A percentile compares a stretch with the other conserved stretches of the same genome.
Conservation (phyloP, 1,284 basidiomycete genomes). For the Agaricales sp. region DNA sequence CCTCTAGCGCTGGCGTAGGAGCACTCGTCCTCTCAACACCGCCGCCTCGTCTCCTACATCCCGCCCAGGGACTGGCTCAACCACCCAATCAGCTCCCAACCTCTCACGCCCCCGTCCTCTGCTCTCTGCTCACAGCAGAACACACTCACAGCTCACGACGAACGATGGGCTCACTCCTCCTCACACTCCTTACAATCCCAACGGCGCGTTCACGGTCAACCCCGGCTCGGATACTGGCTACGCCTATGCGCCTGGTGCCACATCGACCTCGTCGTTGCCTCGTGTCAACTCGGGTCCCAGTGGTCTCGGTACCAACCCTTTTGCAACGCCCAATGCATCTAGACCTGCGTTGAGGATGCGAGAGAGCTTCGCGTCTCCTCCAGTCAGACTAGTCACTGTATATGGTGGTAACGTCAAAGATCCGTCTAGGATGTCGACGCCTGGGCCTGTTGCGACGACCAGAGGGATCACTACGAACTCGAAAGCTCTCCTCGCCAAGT, state of each 20-base stretch:
- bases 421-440: conserved; percentile 13
- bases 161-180: neutral
- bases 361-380: conserved; percentile 47
- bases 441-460: conserved; percentile 11
- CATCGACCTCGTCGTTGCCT: neutral
- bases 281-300: neutral
- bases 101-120: neutral
- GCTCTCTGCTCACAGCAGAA: neutral
- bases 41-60: too few relatives aligned
- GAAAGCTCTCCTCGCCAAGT: conserved; percentile 43
- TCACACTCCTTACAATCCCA: neutral
- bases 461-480: conserved; percentile 4
- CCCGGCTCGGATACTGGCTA: too few relatives aligned
- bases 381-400: conserved; percentile 40
- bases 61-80: too few relatives aligned
- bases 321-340: neutral
- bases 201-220: neutral
- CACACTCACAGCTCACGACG: neutral
- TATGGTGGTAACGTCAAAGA: too few relatives aligned
- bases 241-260: neutral
- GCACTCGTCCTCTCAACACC: too few relatives aligned
- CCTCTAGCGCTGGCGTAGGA: too few relatives aligned
- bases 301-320: neutral
- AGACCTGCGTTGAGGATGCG: conserved; percentile 19
- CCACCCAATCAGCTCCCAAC: too few relatives aligned